Conservation (phyloP, 208 protist species). For the Tritrichomonas musculus region DNA sequence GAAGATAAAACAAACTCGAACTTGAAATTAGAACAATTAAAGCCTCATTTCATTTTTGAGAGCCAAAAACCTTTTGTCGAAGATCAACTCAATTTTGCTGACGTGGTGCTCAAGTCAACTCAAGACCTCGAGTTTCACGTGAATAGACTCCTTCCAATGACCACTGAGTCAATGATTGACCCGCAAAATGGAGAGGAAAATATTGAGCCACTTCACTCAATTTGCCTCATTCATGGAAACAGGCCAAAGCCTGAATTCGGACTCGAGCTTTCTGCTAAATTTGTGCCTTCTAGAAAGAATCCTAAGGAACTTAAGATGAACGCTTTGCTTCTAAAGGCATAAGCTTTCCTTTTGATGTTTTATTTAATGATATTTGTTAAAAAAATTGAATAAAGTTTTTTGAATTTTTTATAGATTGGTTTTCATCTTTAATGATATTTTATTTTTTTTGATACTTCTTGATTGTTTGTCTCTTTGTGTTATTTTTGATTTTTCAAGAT, state of each 20-base stretch:
- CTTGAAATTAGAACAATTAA: not conserved
- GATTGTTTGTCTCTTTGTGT: too few relatives aligned
- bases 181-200: not conserved
- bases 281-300: constrained; percentile 15
- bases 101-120: not conserved
- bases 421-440: too few relatives aligned
- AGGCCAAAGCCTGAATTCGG: not conserved
- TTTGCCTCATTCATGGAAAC: not conserved
- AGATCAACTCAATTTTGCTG: not conserved
- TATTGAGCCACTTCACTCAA: not conserved
- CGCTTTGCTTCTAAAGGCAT: not conserved
- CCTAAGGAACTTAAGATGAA: not conserved
- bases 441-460: too few relatives aligned
- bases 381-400: too few relatives aligned
- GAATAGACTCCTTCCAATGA: not conserved
- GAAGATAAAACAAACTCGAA: not conserved
- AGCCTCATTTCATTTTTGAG: not conserved
- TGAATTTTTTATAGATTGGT: too few relatives aligned
- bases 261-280: not conserved
- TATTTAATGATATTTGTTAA: too few relatives aligned
- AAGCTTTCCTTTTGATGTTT: too few relatives aligned
- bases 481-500: too few relatives aligned
- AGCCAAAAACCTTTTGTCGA: not conserved
- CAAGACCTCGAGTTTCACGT: not conserved
- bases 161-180: not conserved